Conservation (phyloP, 139 green algal species). For the Limnomonas spitsbergensis region DNA sequence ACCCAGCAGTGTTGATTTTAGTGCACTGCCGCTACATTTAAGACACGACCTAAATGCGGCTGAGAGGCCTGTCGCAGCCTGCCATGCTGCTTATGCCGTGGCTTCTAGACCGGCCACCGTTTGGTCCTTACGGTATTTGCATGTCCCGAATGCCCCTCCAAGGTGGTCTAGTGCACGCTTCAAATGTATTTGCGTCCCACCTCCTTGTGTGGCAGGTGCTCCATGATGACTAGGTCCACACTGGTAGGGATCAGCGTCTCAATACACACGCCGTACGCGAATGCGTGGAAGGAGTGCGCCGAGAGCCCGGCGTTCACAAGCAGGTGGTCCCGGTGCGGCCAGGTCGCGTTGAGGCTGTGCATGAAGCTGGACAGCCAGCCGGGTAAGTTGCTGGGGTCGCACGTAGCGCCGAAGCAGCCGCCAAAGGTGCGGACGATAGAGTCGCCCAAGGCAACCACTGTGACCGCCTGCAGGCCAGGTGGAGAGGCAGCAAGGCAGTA, state of each 20-base stretch:
- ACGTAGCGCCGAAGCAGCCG: not conserved
- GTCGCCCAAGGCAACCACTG: not conserved
- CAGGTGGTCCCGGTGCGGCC: not conserved
- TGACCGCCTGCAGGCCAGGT: too few relatives aligned
- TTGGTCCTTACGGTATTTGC: too few relatives aligned
- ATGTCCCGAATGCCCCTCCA: too few relatives aligned
- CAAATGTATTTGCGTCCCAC: too few relatives aligned
- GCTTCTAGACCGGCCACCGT: too few relatives aligned
- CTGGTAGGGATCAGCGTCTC: not conserved
- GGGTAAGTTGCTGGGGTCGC: not conserved
- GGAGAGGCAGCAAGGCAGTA: too few relatives aligned
- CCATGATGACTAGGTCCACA: not conserved
- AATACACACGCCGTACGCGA: not conserved
- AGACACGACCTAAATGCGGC: too few relatives aligned
- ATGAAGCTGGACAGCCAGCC: not conserved
- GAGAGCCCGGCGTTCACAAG: not conserved
- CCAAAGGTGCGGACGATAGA: not conserved
- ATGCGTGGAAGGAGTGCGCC: not conserved
- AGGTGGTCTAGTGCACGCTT: too few relatives aligned
- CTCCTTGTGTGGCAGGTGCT: not conserved
- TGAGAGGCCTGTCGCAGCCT: too few relatives aligned
- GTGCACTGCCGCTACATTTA: too few relatives aligned
- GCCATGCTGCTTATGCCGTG: too few relatives aligned
- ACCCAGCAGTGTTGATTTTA: too few relatives aligned
- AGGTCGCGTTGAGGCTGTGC: not conserved